A percentile compares a stretch with the other conserved stretches of the same genome.
phyloP scores from a whole-genome alignment of 2,329 filamentous ascomycete genomes.

The Neofusicoccum sp. region DNA sequence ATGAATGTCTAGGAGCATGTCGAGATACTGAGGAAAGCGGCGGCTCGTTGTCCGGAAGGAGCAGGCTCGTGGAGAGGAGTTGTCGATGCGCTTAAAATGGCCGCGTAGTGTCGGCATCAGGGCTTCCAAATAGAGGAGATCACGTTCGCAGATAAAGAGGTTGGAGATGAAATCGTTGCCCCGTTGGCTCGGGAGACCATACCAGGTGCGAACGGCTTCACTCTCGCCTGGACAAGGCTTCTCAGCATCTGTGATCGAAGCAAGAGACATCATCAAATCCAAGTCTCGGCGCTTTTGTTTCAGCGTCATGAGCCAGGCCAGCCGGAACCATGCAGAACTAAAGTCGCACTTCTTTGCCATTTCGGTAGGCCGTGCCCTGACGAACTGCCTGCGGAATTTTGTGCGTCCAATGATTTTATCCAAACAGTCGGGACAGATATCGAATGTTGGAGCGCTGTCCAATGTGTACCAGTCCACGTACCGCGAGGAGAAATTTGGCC shows the following conservation, averaged over 20 bases:
- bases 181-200: constrained; percentile 68
- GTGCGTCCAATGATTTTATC: constrained; percentile 66
- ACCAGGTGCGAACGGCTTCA: constrained; percentile 65
- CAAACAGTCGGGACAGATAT: constrained; percentile 82
- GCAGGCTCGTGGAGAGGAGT: constrained; percentile 49
- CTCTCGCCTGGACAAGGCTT: constrained; percentile 59
- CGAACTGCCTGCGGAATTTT: constrained; percentile 65
- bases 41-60: constrained; percentile 64
- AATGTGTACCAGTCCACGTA: constrained; percentile 80
- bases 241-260: constrained; percentile 58
- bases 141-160: constrained; percentile 74
- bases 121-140: constrained; percentile 68
- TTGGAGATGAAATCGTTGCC: constrained; percentile 63
- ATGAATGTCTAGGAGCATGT: constrained; percentile 52
- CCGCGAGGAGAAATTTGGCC: constrained; percentile 60
- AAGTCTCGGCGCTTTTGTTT: constrained; percentile 68
- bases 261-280: constrained; percentile 67
- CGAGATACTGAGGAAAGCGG: constrained; percentile 57
- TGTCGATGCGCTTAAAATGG: constrained; percentile 56
- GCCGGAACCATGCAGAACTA: constrained; percentile 75
- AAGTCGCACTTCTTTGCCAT: constrained; percentile 72
- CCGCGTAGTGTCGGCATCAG: constrained; percentile 71
- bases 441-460: constrained; percentile 66
- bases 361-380: constrained; percentile 57
- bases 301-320: constrained; percentile 78